These are phyloP conservation scores for Prunus mira DNA, from an alignment of 306 rosid genomes.

Conservation along the genomic window DNA sequence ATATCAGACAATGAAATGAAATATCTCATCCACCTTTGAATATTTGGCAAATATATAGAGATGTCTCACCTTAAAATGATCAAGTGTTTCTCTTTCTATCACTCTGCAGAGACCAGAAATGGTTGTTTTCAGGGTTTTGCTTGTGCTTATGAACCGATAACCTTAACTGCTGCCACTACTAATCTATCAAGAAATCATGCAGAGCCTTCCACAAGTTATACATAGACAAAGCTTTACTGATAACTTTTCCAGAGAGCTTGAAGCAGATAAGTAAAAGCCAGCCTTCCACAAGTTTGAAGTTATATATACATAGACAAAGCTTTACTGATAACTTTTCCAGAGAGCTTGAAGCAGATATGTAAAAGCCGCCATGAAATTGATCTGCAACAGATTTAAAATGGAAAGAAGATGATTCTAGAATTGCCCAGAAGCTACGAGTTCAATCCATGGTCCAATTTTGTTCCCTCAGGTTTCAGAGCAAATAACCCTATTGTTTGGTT, in stretches of 20 bases:
- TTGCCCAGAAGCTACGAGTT: slow-evolving; percentile 10
- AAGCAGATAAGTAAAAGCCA: not conserved
- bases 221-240: too few species aligned
- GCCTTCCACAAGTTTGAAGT: too few species aligned
- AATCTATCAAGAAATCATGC: not conserved
- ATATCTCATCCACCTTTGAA: not conserved
- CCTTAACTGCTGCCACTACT: not conserved
- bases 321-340: too few species aligned
- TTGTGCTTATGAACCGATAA: too few species aligned
- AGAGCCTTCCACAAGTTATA: too few species aligned
- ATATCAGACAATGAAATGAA: not conserved
- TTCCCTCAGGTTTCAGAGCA: slow-evolving; percentile 5
- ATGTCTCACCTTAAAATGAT: not conserved
- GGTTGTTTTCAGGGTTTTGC: too few species aligned
- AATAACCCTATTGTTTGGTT: slow-evolving; percentile 37
- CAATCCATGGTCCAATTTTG: slow-evolving; percentile 11
- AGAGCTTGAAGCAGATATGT: not conserved
- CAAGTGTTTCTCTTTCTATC: not conserved
- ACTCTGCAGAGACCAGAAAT: not conserved
- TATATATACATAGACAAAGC: too few species aligned
- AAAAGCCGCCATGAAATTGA: not conserved
- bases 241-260: not conserved
- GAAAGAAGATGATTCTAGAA: not conserved
- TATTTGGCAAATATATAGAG: too few species aligned
- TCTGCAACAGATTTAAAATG: not conserved